Evolutionary conservation across 2,329 filamentous ascomycete species (phyloP).

Genomic region (Gnomoniopsis sp.): DNA sequence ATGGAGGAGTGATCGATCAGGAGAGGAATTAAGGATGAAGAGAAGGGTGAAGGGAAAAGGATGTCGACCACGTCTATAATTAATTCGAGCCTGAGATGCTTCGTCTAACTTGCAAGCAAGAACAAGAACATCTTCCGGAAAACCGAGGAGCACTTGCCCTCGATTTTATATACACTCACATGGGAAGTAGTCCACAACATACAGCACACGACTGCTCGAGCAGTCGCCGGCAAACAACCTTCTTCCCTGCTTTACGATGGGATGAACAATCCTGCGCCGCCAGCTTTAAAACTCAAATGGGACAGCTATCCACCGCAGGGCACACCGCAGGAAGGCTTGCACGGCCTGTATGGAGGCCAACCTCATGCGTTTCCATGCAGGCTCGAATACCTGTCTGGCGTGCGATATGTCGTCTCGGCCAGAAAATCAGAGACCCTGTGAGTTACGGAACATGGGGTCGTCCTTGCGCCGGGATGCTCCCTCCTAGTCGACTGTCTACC

Average conservation of each 20-base stretch:
- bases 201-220: constrained; percentile 1
- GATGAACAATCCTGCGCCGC: not conserved
- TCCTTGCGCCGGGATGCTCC: not conserved
- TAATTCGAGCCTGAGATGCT: not conserved
- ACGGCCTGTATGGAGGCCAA: not conserved
- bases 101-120: constrained; percentile 5
- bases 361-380: not conserved
- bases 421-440: not conserved
- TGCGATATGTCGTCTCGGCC: not conserved
- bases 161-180: constrained; percentile 8
- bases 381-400: not conserved
- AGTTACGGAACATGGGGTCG: not conserved
- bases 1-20: not conserved
- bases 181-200: not conserved
- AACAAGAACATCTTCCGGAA: not conserved
- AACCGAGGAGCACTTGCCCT: constrained; percentile 1
- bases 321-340: not conserved
- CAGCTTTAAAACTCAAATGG: constrained; percentile 3
- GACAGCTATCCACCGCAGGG: not conserved
- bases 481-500: not conserved
- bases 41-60: not conserved
- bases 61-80: not conserved
- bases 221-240: not conserved
- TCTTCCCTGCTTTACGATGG: not conserved
- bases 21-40: not conserved